These are phyloP conservation scores for Nothopassalora personata DNA, from an alignment of 2,329 filamentous ascomycete species.

Conservation along the genomic window DNA sequence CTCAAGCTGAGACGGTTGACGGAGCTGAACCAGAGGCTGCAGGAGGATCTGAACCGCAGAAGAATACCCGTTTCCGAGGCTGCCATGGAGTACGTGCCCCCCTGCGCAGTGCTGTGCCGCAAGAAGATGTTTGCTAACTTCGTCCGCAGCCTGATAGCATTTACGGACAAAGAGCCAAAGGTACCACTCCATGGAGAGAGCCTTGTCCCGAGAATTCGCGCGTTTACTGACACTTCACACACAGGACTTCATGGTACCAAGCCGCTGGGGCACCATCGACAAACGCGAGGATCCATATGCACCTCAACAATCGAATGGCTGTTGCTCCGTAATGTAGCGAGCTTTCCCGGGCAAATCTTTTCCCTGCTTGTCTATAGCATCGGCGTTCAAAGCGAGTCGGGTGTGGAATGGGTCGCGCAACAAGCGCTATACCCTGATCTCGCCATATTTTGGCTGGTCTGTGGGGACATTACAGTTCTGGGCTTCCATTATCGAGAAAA, in stretches of 20 bases:
- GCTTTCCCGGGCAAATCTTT: conserved; percentile 6
- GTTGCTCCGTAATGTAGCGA: conserved; percentile 87
- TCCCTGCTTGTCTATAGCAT: conserved; percentile 19
- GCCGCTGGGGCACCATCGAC: conserved; percentile 90
- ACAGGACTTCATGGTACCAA: conserved; percentile 92
- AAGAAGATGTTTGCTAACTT: conserved; percentile 8
- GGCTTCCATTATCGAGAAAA: neutral
- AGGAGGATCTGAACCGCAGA: conserved; percentile 92
- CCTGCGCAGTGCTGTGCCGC: neutral
- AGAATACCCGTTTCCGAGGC: conserved; percentile 94
- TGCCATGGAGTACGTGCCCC: conserved; percentile 50
- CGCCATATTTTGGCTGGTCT: conserved; percentile 1
- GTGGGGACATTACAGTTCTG: neutral
- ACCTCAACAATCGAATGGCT: conserved; percentile 85
- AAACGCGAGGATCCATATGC: conserved; percentile 98
- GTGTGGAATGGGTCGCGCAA: neutral
- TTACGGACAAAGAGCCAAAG: conserved; percentile 88
- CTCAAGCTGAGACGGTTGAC: conserved; percentile 93
- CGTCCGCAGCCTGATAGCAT: conserved; percentile 78
- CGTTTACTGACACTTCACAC: neutral
- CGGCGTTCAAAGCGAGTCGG: conserved; percentile 20
- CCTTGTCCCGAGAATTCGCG: neutral
- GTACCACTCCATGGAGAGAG: conserved; percentile 3
- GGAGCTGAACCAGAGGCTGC: conserved; percentile 91
- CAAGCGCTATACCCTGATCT: neutral